These are phyloP conservation scores for Diophrys sp. DNA, from an alignment of 73 alveolate species.

Conservation along the genomic window DNA sequence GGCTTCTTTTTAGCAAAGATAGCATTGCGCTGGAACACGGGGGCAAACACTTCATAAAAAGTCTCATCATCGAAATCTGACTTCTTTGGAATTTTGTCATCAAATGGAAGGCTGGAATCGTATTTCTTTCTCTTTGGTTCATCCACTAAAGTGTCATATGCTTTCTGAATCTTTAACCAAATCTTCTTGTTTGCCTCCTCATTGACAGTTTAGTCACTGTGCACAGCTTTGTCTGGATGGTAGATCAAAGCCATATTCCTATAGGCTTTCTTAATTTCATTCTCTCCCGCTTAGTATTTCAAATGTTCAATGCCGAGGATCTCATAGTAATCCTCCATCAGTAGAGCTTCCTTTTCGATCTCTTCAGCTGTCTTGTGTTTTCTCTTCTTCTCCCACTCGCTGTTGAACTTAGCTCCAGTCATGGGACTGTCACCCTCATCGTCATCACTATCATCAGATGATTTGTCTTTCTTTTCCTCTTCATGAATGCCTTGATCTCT, in stretches of 20 bases:
- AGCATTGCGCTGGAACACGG: constrained; percentile 67
- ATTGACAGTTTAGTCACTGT: constrained; percentile 34
- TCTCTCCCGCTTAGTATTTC: constrained; percentile 63
- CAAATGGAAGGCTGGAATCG: constrained; percentile 81
- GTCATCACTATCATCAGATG: constrained; percentile 9
- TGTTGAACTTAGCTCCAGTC: constrained; percentile 65
- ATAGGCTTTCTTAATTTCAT: constrained; percentile 79
- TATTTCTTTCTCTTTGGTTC: constrained; percentile 74
- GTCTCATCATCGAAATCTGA: constrained; percentile 52
- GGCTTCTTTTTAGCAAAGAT: constrained; percentile 82
- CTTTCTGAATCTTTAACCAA: constrained; percentile 83
- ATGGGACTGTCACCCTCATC: constrained; percentile 62
- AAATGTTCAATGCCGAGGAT: constrained; percentile 79
- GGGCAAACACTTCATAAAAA: constrained; percentile 55
- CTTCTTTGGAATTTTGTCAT: constrained; percentile 82
- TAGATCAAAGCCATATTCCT: constrained; percentile 72
- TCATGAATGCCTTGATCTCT: neutral
- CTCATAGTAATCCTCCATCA: constrained; percentile 73
- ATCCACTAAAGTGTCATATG: constrained; percentile 79
- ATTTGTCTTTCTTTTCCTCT: neutral
- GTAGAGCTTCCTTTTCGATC: constrained; percentile 63
- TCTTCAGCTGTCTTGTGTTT: constrained; percentile 65
- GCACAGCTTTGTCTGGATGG: constrained; percentile 86
- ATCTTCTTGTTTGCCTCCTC: constrained; percentile 66
- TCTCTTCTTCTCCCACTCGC: constrained; percentile 89